Conservation (phyloP, 2,329 filamentous ascomycete genomes). For the Diaporthe capsici region DNA sequence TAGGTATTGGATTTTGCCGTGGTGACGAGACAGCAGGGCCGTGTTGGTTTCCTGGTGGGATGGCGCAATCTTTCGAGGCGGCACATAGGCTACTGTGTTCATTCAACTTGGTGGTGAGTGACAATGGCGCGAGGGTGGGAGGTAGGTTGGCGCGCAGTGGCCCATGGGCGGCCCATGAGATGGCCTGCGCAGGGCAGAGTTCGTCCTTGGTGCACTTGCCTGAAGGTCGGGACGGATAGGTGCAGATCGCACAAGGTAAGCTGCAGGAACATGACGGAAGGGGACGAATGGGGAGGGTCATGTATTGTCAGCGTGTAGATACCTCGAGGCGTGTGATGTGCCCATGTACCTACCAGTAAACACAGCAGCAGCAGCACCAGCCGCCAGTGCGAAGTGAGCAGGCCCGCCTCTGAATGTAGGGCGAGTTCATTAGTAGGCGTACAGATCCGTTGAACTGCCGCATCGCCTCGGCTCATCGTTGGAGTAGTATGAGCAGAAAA, state of each 20-base stretch:
- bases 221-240: neutral
- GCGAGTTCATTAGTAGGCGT: neutral
- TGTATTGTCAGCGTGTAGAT: slow-evolving; percentile 13
- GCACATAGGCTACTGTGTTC: neutral
- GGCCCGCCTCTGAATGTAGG: too few relatives aligned
- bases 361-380: neutral
- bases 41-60: neutral
- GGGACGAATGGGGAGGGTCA: neutral
- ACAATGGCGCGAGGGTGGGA: neutral
- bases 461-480: neutral
- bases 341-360: slow-evolving; percentile 4
- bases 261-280: slow-evolving; percentile 30
- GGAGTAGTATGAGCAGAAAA: neutral
- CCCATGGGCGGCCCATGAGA: neutral
- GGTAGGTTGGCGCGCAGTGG: neutral
- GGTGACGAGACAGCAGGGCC: neutral
- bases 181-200: neutral
- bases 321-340: neutral
- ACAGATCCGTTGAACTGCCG: neutral
- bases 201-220: neutral
- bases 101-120: neutral
- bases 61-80: neutral
- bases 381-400: neutral
- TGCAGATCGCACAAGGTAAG: slow-evolving; percentile 36
- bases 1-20: neutral